phyloP scores from a whole-genome alignment of 1,284 basidiomycete genomes.

The Fomitiporia mediterranea region DNA sequence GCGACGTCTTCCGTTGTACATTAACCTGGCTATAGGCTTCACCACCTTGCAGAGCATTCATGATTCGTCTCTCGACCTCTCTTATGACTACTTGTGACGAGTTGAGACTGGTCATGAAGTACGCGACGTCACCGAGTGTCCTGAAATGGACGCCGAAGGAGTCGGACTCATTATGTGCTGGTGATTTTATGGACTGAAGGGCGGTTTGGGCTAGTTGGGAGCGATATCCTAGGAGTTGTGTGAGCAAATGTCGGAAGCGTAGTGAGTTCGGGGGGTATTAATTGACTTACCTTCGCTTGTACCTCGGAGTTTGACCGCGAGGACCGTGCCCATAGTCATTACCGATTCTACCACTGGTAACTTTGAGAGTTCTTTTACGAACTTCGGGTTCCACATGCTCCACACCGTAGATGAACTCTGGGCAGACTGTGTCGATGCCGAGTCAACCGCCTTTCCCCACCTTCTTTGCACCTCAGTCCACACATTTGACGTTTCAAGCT shows the following conservation, averaged over 20 bases:
- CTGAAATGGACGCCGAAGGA: slow-evolving; percentile 80
- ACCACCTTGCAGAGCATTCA: slow-evolving; percentile 33
- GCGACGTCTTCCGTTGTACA: too few relatives aligned
- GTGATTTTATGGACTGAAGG: slow-evolving; percentile 45
- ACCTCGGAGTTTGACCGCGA: slow-evolving; percentile 77
- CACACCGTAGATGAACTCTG: slow-evolving; percentile 52
- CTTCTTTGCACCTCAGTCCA: slow-evolving; percentile 53
- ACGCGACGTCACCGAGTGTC: slow-evolving; percentile 89
- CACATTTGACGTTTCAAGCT: slow-evolving; percentile 39
- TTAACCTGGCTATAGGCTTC: neutral
- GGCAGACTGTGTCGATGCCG: too few relatives aligned
- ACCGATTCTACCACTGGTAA: slow-evolving; percentile 59
- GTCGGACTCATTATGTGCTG: slow-evolving; percentile 47
- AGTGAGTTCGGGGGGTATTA: too few relatives aligned
- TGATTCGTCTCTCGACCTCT: slow-evolving; percentile 58
- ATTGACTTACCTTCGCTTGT: slow-evolving; percentile 45
- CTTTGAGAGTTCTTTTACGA: slow-evolving; percentile 62
- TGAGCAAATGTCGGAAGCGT: too few relatives aligned
- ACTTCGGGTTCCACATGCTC: slow-evolving; percentile 85
- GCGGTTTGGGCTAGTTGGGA: slow-evolving; percentile 67
- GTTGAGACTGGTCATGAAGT: slow-evolving; percentile 92
- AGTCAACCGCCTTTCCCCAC: slow-evolving; percentile 42
- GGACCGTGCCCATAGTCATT: slow-evolving; percentile 87
- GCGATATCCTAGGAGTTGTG: slow-evolving; percentile 68
- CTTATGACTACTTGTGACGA: slow-evolving; percentile 51